phyloP scores from a whole-genome alignment of 805 yeast genomes.

The Candida boleticola region DNA sequence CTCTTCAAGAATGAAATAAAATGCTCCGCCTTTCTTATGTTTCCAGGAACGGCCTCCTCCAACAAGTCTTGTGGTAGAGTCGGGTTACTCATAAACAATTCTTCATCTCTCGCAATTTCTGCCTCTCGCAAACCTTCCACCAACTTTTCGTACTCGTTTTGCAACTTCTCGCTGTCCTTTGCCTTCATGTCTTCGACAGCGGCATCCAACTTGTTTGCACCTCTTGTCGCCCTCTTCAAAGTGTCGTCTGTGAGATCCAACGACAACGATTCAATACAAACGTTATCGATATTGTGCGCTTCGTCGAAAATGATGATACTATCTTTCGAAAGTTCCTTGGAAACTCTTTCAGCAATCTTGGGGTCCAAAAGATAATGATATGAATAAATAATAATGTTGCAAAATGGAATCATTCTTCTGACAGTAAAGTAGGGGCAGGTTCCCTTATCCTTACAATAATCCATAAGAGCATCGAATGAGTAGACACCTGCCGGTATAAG shows the following conservation, averaged over 20 bases:
- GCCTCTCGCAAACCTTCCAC: constrained; percentile 87
- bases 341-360: constrained; percentile 93
- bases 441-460: constrained; percentile 72
- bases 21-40: constrained; percentile 95
- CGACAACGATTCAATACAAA: constrained; percentile 92
- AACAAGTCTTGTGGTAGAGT: constrained; percentile 80
- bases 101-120: constrained; percentile 61
- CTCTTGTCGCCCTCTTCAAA: constrained; percentile 79
- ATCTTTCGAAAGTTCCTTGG: constrained; percentile 87
- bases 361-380: constrained; percentile 96
- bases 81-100: constrained; percentile 81
- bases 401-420: constrained; percentile 93
- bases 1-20: constrained; percentile 90
- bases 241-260: constrained; percentile 90
- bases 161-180: constrained; percentile 78
- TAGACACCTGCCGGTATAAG: constrained; percentile 91
- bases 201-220: constrained; percentile 74
- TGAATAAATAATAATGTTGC: constrained; percentile 92
- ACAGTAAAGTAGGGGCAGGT: constrained; percentile 97
- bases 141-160: constrained; percentile 85
- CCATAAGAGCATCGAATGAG: constrained; percentile 81
- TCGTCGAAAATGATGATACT: constrained; percentile 95
- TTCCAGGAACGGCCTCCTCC: constrained; percentile 95
- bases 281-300: constrained; percentile 98
- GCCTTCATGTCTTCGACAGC: constrained; percentile 84